phyloP scores from a whole-genome alignment of 306 rosid species.

The Lathyrus sativus region DNA sequence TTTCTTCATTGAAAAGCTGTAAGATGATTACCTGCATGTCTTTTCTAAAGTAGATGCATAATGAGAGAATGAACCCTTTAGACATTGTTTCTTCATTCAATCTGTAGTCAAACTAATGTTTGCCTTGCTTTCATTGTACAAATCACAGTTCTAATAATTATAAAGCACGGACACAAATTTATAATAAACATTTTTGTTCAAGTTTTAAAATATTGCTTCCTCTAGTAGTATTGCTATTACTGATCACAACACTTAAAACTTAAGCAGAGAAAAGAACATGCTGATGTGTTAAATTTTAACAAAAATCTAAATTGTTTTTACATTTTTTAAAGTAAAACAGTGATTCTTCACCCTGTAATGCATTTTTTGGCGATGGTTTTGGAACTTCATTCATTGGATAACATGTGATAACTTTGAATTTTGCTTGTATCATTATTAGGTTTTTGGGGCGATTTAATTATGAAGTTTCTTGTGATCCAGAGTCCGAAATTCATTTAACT shows the following conservation, averaged over 20 bases:
- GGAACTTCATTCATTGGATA: slow-evolving; percentile 27
- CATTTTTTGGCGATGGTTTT: slow-evolving; percentile 11
- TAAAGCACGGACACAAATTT: neutral
- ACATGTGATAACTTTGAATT: slow-evolving; percentile 13
- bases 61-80: slow-evolving; percentile 14
- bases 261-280: slow-evolving; percentile 1
- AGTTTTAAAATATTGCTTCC: slow-evolving; percentile 9
- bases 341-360: slow-evolving; percentile 22
- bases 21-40: slow-evolving; percentile 12
- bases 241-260: slow-evolving; percentile 8
- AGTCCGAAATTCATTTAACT: slow-evolving; percentile 23
- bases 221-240: slow-evolving; percentile 15
- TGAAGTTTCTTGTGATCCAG: slow-evolving; percentile 26
- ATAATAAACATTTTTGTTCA: slow-evolving; percentile 9
- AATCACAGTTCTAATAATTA: neutral
- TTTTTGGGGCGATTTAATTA: slow-evolving; percentile 17
- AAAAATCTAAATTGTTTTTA: neutral
- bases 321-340: slow-evolving; percentile 7
- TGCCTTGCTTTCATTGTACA: slow-evolving; percentile 14
- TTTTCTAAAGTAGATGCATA: slow-evolving; percentile 12
- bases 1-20: slow-evolving; percentile 24
- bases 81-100: slow-evolving; percentile 1
- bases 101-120: slow-evolving; percentile 7
- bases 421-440: slow-evolving; percentile 12
- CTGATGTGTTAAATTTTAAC: slow-evolving; percentile 11